These are phyloP conservation scores for Phoma sp. DNA, from an alignment of 2,329 filamentous ascomycete species.

Conservation along the genomic window DNA sequence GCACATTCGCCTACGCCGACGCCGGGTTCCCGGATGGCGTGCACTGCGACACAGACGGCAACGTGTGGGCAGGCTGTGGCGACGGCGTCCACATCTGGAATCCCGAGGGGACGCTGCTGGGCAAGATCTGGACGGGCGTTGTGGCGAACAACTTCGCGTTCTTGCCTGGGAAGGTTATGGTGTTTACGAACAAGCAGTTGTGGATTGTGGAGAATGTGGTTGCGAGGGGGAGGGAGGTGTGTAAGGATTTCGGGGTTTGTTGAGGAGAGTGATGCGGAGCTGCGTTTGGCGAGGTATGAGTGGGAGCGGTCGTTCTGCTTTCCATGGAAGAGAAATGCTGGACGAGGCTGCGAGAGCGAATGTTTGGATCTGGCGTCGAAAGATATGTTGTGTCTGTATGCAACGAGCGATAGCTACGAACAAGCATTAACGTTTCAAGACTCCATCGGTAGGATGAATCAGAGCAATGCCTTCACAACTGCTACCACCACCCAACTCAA, in stretches of 20 bases:
- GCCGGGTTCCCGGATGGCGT: constrained; percentile 65
- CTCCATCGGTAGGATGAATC: too few species aligned
- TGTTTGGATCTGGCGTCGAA: too few species aligned
- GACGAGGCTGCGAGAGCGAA: not conserved
- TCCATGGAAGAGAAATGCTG: not conserved
- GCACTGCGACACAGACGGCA: constrained; percentile 60
- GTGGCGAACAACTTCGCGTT: constrained; percentile 47
- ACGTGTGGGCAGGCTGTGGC: constrained; percentile 62
- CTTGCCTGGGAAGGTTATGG: constrained; percentile 40
- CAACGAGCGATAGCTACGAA: too few species aligned
- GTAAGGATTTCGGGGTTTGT: constrained; percentile 40
- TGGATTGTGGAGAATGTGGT: constrained; percentile 46
- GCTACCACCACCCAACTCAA: too few species aligned
- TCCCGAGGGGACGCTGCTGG: constrained; percentile 56
- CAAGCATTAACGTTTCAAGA: too few species aligned
- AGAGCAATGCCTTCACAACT: too few species aligned
- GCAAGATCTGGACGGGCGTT: constrained; percentile 62
- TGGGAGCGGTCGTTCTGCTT: not conserved
- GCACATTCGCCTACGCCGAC: constrained; percentile 63
- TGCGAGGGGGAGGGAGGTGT: constrained; percentile 44
- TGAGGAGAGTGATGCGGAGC: not conserved
- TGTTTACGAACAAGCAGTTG: constrained; percentile 45
- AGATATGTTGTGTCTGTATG: too few species aligned
- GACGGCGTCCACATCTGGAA: constrained; percentile 64
- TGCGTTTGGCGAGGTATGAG: too few species aligned